Conservation (phyloP, 192 early-diverging fungal genomes). For the Coemansia biformis region DNA sequence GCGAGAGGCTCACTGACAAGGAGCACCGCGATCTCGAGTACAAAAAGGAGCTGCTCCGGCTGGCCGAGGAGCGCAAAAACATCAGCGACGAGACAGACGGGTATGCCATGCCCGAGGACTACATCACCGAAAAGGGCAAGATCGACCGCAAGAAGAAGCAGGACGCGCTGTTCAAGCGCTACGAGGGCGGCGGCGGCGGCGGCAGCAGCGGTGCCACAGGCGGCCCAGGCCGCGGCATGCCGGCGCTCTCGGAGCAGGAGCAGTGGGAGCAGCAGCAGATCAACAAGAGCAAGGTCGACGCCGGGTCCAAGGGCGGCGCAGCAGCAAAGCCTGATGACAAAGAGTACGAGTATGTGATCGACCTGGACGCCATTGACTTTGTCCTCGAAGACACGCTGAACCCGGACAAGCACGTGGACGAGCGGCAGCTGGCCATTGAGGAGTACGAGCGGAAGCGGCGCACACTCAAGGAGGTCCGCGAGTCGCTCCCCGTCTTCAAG, state of each 20-base stretch:
- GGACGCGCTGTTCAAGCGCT: conserved; percentile 77
- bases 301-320: conserved; percentile 51
- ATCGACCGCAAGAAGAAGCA: conserved; percentile 93
- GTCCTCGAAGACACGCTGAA: conserved; percentile 67
- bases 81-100: conserved; percentile 76
- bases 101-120: conserved; percentile 88
- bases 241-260: conserved; percentile 67
- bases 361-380: conserved; percentile 88
- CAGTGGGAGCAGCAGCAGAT: conserved; percentile 89
- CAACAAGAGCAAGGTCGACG: conserved; percentile 53
- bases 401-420: conserved; percentile 52
- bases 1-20: conserved; percentile 66
- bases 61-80: conserved; percentile 78
- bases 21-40: conserved; percentile 76
- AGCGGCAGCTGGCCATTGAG: conserved; percentile 55
- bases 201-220: too few relatives aligned
- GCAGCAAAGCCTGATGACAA: conserved; percentile 45
- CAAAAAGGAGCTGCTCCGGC: conserved; percentile 74
- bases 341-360: conserved; percentile 93
- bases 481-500: conserved; percentile 86
- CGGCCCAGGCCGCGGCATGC: conserved; percentile 32
- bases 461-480: conserved; percentile 49
- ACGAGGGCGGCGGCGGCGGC: conserved; percentile 49
- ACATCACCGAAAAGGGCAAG: conserved; percentile 97
- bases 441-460: conserved; percentile 63